Evolutionary conservation across 2,329 filamentous ascomycete species (phyloP), one percentile per base, ranked within the genome.

Genomic region (Diplodia mutila): DNA sequence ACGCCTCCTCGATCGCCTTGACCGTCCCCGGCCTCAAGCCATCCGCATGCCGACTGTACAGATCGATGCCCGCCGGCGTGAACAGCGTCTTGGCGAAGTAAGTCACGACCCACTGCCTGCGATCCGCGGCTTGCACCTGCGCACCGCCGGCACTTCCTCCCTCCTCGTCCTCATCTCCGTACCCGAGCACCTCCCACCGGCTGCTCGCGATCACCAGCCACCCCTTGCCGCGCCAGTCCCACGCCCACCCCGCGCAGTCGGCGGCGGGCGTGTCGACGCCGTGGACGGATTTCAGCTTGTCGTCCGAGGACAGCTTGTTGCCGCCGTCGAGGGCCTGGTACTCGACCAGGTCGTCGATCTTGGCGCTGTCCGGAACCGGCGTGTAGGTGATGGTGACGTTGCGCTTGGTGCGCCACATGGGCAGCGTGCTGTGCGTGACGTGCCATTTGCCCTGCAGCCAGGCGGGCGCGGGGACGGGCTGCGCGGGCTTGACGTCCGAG

Each of bases 51-150:
- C 90, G 84, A 54, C 87, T 89, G 77, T 94, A 95, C 11, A 96
- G 79, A 79, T 97, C 93, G 34, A 97, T 74, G 0, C 93, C 93
- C 67, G 92, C 91, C 70, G 90, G 90, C 7, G 92, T 95, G 72
- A 97, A 96, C 53, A 94, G 72, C 27, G 91, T 96, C 74, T 91
- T 89, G 70, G 90, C 89, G 78, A 97, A 97, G 84, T 90, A 94
- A 4, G 91, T 96, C 16, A 97, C 91, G 1, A 87, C 88, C 91
- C 91, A 97, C 77, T 79, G 79, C 8, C 71, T 72, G 11, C 67
- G 34, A 2, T 74, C 74, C 61, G 72, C 73, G 4, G 71, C 70
- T 18, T 34, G 53, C 34, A 66, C 74, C 27, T 51, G 27, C 21
- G 59, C 42, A 11, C 18, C 42, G 14, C 29, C 42, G 4, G 16